phyloP scores from a whole-genome alignment of 345 rosid species.

The Sonneratia caseolaris region DNA sequence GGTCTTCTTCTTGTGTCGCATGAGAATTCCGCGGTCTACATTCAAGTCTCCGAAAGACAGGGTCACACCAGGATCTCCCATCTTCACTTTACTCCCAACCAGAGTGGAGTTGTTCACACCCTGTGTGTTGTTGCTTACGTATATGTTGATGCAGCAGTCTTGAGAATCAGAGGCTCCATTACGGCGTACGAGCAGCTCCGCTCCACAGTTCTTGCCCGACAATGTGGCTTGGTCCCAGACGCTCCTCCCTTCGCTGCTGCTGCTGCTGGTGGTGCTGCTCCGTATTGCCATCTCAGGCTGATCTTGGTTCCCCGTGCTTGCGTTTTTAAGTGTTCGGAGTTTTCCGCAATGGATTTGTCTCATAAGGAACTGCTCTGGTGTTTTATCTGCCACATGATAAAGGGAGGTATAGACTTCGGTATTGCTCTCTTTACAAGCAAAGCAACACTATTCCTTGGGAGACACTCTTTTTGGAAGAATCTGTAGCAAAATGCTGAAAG shows the following conservation, averaged over 20 bases:
- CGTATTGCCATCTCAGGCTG: not conserved
- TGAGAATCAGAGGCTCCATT: slow-evolving; percentile 22
- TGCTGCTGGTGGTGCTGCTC: not conserved
- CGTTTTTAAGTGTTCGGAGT: not conserved
- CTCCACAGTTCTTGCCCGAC: slow-evolving; percentile 56
- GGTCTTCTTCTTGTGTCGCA: not conserved
- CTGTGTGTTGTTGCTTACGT: slow-evolving; percentile 38
- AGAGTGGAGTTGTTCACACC: slow-evolving; percentile 38
- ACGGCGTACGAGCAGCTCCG: slow-evolving; percentile 32
- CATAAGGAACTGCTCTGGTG: not conserved
- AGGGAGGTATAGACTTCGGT: not conserved
- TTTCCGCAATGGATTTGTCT: not conserved
- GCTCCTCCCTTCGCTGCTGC: not conserved
- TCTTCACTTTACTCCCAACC: slow-evolving; percentile 25
- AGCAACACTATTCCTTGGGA: slow-evolving; percentile 20
- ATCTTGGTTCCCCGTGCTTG: not conserved
- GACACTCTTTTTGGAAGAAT: slow-evolving; percentile 7
- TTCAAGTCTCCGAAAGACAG: slow-evolving; percentile 12
- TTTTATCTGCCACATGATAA: not conserved
- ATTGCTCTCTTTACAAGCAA: slow-evolving; percentile 24
- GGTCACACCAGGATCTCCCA: slow-evolving; percentile 33
- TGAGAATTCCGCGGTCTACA: not conserved
- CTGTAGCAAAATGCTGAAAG: no score
- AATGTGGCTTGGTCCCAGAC: slow-evolving; percentile 13
- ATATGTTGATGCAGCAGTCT: slow-evolving; percentile 34